phyloP scores from a whole-genome alignment of 108 stramenopile species.

The Nitzschia inconspicua region DNA sequence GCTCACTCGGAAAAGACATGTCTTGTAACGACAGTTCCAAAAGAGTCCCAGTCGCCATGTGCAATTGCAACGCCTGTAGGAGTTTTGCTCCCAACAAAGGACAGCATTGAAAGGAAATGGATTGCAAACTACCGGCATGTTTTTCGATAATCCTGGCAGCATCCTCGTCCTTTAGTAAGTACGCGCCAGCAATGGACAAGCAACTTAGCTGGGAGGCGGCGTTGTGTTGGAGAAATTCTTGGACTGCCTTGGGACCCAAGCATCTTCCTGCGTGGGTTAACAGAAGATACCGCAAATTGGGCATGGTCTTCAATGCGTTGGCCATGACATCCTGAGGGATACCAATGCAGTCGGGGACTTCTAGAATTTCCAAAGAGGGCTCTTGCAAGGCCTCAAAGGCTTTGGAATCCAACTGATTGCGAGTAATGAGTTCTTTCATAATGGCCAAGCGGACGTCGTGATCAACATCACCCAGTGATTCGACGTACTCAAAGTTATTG shows the following conservation, averaged over 20 bases:
- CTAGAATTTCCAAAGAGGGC: constrained; percentile 62
- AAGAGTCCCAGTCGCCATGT: constrained; percentile 6
- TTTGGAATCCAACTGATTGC: constrained; percentile 58
- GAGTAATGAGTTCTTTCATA: constrained; percentile 57
- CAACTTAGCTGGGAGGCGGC: constrained; percentile 33
- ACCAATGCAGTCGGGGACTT: constrained; percentile 70
- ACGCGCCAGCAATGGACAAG: constrained; percentile 73
- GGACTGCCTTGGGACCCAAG: constrained; percentile 62
- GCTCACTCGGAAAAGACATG: constrained; percentile 40
- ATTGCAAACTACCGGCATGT: constrained; percentile 48
- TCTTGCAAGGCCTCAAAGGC: constrained; percentile 72
- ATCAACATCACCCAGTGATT: constrained; percentile 67
- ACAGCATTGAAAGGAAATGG: constrained; percentile 71
- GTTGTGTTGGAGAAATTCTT: constrained; percentile 29
- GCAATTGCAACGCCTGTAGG: constrained; percentile 30
- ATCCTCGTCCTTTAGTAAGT: constrained; percentile 67
- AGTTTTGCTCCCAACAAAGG: constrained; percentile 55
- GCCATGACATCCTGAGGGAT: constrained; percentile 62
- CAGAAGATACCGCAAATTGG: constrained; percentile 43
- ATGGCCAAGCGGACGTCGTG: constrained; percentile 53
- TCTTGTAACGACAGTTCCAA: constrained; percentile 71
- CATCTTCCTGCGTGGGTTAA: constrained; percentile 74
- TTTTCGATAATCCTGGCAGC: constrained; percentile 48
- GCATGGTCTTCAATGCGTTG: constrained; percentile 7
- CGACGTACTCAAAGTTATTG: constrained; percentile 71